Percentiles rank a stretch among this genome's conserved stretches.
phyloP scores from a whole-genome alignment of 1,284 basidiomycete species.

The Apiotrichum veenhuisii region DNA sequence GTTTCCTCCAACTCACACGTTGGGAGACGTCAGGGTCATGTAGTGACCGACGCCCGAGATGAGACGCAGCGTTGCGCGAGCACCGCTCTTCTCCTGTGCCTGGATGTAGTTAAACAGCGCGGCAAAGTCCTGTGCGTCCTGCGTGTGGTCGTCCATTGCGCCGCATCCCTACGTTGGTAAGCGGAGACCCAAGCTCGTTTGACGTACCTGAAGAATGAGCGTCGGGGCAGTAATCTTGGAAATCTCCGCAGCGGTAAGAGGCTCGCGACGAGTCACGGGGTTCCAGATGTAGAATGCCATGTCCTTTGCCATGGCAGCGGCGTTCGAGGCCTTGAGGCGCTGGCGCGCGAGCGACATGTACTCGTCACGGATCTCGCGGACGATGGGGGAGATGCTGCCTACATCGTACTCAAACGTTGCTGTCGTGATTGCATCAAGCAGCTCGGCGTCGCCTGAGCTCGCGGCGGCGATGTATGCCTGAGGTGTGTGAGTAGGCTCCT shows the following conservation, averaged over 20 bases:
- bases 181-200: neutral
- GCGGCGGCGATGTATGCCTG: constrained; percentile 20
- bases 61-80: neutral
- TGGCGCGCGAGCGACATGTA: constrained; percentile 16
- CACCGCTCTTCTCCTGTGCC: neutral
- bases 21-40: constrained; percentile 23
- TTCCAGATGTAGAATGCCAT: constrained; percentile 14
- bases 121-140: constrained; percentile 1
- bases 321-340: constrained; percentile 8
- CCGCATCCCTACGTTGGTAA: constrained; percentile 1
- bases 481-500: neutral
- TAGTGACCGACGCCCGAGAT: constrained; percentile 16
- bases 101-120: constrained; percentile 5
- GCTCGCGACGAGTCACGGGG: neutral
- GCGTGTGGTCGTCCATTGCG: neutral
- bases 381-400: constrained; percentile 11
- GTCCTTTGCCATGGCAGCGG: constrained; percentile 2
- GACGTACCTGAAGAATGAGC: constrained; percentile 19
- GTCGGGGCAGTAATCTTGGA: constrained; percentile 9
- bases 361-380: constrained; percentile 22
- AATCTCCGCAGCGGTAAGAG: constrained; percentile 3
- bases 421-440: constrained; percentile 21
- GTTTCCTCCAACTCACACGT: constrained; percentile 16
- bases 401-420: constrained; percentile 23
- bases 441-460: constrained; percentile 15